Conservation (phyloP, 306 rosid genomes). For the Urtica urens region DNA sequence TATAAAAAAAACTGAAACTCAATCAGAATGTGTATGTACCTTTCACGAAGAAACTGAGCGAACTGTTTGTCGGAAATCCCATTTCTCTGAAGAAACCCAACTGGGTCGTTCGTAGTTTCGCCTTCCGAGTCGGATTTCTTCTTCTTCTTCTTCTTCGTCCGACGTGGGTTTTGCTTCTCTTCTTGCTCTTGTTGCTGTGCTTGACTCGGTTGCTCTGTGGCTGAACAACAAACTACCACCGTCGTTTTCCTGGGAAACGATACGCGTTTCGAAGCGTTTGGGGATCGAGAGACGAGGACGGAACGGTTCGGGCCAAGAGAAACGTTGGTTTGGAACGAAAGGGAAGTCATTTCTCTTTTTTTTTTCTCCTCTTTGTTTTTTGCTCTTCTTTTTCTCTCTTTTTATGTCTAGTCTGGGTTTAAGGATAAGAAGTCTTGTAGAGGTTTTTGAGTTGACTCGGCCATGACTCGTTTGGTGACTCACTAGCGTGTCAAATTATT, state of each 20-base stretch:
- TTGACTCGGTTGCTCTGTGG: constrained; percentile 58
- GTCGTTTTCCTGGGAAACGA: constrained; percentile 31
- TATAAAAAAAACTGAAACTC: background rate
- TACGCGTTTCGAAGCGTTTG: constrained; percentile 25
- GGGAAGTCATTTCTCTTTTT: constrained; percentile 43
- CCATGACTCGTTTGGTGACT: constrained; percentile 2
- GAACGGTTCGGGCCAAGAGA: constrained; percentile 19
- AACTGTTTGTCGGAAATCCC: constrained; percentile 74
- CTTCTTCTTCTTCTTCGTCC: constrained; percentile 9
- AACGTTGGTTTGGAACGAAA: constrained; percentile 30
- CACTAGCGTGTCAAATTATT: too few relatives aligned
- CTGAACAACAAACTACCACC: constrained; percentile 45
- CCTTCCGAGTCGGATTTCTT: constrained; percentile 23
- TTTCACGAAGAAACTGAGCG: constrained; percentile 82
- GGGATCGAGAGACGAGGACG: constrained; percentile 25
- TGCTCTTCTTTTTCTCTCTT: too few relatives aligned
- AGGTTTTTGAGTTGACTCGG: constrained; percentile 44
- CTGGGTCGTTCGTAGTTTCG: constrained; percentile 68
- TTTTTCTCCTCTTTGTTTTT: too few relatives aligned
- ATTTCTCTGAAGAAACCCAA: constrained; percentile 64
- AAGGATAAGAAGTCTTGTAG: constrained; percentile 2
- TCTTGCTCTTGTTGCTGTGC: constrained; percentile 24
- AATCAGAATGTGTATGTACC: constrained; percentile 22
- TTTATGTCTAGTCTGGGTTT: constrained; percentile 12
- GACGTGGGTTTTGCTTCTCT: constrained; percentile 7